Evolutionary conservation across 139 green algal species (phyloP), one percentile per base, ranked within the genome.

Genomic region (Coelastrella sp.): DNA sequence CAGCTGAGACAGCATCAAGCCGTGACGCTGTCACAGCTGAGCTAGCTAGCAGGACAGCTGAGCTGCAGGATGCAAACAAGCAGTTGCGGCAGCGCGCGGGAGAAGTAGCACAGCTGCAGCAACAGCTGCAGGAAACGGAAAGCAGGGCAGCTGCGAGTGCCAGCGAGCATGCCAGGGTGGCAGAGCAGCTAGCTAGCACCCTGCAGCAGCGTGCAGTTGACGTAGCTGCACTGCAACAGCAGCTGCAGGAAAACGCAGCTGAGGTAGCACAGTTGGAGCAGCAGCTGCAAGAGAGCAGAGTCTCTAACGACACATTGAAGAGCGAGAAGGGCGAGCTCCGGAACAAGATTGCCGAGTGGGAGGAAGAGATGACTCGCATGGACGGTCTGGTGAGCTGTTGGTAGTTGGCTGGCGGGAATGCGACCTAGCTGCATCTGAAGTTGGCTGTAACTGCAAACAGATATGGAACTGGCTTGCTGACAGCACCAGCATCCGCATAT

Each of bases 291-390:
- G 84, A 5, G 4, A 19, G 19, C 68, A 57, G 57, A 56, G 71
- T 58, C 6, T 20, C 4, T n/a, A 11, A 22, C 23, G 83, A 80
- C 7, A 80, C 56, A 47, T 61, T 88, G 68, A 56, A 68, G 17
- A 88, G 83, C 66, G 83, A 88, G 68, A 88, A 88, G 56, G 22
- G 11, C 13, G 83, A 88, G 54, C 83, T 88, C 19, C 23, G 83
- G 3, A 57, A 7, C 8, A 22, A 56, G 6, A 54, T 88, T 10
- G 83, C 68, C 17, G 83, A 88, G 47, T 58, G 64, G 68, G 47
- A 80, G 66, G 17, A 88, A 61, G 83, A 88, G 19, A 56, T 75
- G 64, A 54, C 54, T n/a, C 66, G 68, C 7, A 58, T 88, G 6
- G 83, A 88, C 14, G 13, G 22, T 14, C 16, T 61, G 83, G 83